Evolutionary conservation across 2,329 filamentous ascomycete genomes (phyloP).

Genomic region (Ceratocystis lukuohia): DNA sequence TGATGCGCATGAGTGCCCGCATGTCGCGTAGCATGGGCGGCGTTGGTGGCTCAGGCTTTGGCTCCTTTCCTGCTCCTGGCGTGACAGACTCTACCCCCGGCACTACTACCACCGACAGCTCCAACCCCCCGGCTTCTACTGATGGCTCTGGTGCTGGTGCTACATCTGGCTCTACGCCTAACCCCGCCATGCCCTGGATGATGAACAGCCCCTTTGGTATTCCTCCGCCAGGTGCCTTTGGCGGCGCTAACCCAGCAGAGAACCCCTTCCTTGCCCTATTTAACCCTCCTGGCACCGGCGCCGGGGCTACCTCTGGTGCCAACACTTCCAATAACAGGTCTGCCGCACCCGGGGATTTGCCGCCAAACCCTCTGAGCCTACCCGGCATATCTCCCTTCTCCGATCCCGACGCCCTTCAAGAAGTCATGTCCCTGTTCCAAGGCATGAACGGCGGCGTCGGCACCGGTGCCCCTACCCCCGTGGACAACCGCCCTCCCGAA

Average conservation of each 20-base stretch:
- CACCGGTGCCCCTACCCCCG: slow-evolving; percentile 34
- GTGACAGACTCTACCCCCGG: slow-evolving; percentile 69
- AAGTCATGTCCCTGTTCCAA: slow-evolving; percentile 12
- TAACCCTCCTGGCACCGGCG: slow-evolving; percentile 6
- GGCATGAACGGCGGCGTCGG: slow-evolving; percentile 18
- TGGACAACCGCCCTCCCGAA: slow-evolving; percentile 80
- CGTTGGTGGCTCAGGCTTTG: slow-evolving; percentile 27
- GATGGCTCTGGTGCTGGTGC: slow-evolving; percentile 20
- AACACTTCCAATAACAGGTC: slow-evolving; percentile 11
- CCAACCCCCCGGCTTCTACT: slow-evolving; percentile 26
- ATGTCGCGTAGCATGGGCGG: slow-evolving; percentile 62
- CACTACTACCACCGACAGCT: slow-evolving; percentile 29
- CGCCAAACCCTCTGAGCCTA: slow-evolving; percentile 14
- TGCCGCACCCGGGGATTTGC: slow-evolving; percentile 1
- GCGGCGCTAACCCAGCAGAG: slow-evolving; percentile 21
- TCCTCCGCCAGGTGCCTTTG: slow-evolving; percentile 21
- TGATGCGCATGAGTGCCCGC: slow-evolving; percentile 67
- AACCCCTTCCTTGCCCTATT: slow-evolving; percentile 32
- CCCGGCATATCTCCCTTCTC: slow-evolving; percentile 6
- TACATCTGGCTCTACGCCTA: neutral
- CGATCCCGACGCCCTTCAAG: slow-evolving; percentile 15
- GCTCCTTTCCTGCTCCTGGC: slow-evolving; percentile 74
- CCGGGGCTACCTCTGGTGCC: slow-evolving; percentile 22
- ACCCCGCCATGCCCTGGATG: slow-evolving; percentile 7
- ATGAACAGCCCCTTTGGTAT: slow-evolving; percentile 7